Base-by-base conservation (phyloP, 257 asterid genomes). In the Voacanga thouarsii region DNA sequence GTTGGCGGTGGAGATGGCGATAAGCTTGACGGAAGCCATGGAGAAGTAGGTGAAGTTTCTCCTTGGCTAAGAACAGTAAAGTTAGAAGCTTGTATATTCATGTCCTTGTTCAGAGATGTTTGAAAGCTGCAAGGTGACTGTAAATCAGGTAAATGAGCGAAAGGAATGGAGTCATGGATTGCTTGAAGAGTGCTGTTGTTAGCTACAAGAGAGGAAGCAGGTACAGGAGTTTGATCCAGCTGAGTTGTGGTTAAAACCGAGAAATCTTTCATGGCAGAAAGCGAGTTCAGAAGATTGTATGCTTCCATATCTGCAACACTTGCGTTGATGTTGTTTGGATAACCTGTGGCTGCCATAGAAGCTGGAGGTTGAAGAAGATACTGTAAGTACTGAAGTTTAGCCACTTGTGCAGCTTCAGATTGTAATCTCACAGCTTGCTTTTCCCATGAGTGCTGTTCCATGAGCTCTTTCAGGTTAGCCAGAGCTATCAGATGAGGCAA, bases 401-500 rank as follows among this genome's bases (percentile, higher is more conserved):
- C 89, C 84, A 87, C 79, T 60, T 88, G 89, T 9, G 83, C 75
- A 71, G 91, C 92, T 85, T 92, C 95, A 33, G 84, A 53, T 77
- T 90, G 94, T 72, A 90, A 84, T 12, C 86, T 89, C 63, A 84
- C 70, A 83, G 92, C 87, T 14, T 90, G 97, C 4, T 88, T 91
- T 33, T 88, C 94, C 90, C 90, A 87, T 1, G 90, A 83, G n/a
- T 87, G 83, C 63, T 86, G 88, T 41, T 90, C 92, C 68, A 91
- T 84, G 9, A 89, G 78, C 5, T 85, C 95, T 44, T 87, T 87
- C 74, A 92, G 89, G 74, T 84, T 91, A 5, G 96, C 89, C 55
- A 93, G 81, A 11, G 98, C 98, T 33, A 93, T 82, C 80, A 93
- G 94, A 72, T 89, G 90, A 7, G 96, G 97, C 7, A 89, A 79